Conservation (phyloP, 176 grass and related monocot genomes). For the Raddia guianensis region DNA sequence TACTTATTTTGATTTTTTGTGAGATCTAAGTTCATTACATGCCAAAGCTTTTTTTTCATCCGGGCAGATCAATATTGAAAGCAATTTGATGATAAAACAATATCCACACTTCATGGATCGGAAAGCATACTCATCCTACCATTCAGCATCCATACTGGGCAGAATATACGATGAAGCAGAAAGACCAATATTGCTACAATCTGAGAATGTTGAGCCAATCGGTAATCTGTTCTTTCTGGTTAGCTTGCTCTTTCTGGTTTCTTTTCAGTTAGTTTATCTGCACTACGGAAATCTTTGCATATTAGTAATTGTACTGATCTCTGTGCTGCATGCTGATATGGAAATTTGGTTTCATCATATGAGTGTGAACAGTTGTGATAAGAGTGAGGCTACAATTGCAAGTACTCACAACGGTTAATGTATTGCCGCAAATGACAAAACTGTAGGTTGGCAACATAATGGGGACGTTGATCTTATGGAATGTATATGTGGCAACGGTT, state of each 20-base stretch:
- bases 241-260: background rate
- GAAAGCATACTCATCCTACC: conserved; percentile 15
- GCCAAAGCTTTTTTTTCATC: background rate
- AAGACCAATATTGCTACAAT: conserved; percentile 28
- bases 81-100: conserved; percentile 35
- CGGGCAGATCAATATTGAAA: conserved; percentile 54
- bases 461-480: background rate
- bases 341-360: background rate
- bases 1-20: conserved; percentile 21
- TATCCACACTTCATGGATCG: conserved; percentile 80
- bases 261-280: conserved; percentile 8
- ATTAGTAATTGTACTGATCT: background rate
- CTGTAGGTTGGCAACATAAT: background rate
- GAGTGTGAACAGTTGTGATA: too few species aligned
- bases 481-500: background rate
- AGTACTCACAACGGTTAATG: background rate
- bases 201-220: conserved; percentile 38
- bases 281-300: background rate
- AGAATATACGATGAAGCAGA: conserved; percentile 61
- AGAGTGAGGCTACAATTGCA: background rate
- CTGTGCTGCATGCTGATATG: background rate
- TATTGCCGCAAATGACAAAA: background rate
- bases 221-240: conserved; percentile 41
- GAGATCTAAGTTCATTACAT: conserved; percentile 1
- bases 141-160: conserved; percentile 62